Base-by-base conservation (phyloP, 352 stramenopile genomes). In the Phytophthora rubi region DNA sequence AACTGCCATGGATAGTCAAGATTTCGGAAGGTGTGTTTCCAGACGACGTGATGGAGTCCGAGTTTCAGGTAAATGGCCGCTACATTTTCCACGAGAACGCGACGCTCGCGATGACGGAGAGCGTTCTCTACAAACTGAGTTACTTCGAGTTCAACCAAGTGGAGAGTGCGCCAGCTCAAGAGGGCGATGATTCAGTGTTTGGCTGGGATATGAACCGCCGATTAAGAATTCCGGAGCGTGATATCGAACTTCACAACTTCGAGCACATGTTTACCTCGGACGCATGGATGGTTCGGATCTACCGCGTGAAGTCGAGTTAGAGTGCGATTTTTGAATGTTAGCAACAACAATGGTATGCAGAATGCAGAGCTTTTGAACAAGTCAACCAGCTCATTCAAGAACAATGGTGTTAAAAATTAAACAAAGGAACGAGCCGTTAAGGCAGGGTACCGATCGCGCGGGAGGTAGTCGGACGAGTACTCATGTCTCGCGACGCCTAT, bases 231-330 rank as follows among this genome's bases (percentile, higher is more conserved):
- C 76, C 86, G 51, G 65, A 80, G 35, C 79, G 80, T 57, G 68
- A 85, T 30, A 95, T 97, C 57, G 67, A 71, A 6, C 75, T 98
- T 35, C 81, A 82, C 44, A 81, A 97, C 71, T 89, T 98, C 47
- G 92, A 98, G 68, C 85, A 98, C 69, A 91, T 89, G 0, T 98
- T 97, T 68, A 98, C 91, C 10, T 97, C 87, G 13, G 85, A 98
- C 39, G 85, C 89, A 52, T 98, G 95, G 93, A 97, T 98, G 53
- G 90, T 98, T 44, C 88, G 95, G 47, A 98, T 98, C 76, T 98
- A 89, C 68, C 79, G 76, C 4, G 77, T 93, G 33, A 93, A 91
- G 58, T 72, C 57, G 15, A 59, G 71, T 39, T 82, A 91, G 53
- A 76, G 59, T 18, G 59, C 30, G 61, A 53, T 53, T 56, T 68